A percentile compares a stretch with the other conserved stretches of the same genome.
Evolutionary conservation across 2,329 filamentous ascomycete species (phyloP).

Genomic region (Sclerotinia sclerotiorum): DNA sequence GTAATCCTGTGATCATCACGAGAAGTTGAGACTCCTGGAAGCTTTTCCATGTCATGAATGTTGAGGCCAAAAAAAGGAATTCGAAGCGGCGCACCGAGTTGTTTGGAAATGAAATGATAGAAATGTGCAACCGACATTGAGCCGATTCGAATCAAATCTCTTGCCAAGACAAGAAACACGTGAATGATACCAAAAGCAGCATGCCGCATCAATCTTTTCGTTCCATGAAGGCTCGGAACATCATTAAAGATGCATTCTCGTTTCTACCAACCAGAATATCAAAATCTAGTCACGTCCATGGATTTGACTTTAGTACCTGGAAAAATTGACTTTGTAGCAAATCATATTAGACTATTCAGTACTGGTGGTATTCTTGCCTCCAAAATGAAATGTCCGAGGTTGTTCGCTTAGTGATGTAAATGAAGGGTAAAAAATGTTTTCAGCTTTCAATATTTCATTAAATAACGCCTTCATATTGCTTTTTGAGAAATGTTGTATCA

Average conservation of each 20-base stretch:
- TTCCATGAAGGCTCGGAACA: not conserved
- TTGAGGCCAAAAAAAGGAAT: not conserved
- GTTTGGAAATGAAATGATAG: not conserved
- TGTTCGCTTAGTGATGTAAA: not conserved
- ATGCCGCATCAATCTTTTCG: not conserved
- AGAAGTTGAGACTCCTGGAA: not conserved
- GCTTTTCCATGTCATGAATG: not conserved
- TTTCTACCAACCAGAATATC: not conserved
- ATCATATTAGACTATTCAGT: too few relatives aligned
- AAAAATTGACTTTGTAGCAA: too few relatives aligned
- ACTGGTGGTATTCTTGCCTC: not conserved
- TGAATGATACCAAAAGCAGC: not conserved
- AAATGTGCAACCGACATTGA: not conserved
- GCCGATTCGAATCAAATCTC: not conserved
- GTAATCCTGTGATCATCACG: not conserved
- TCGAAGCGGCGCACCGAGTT: not conserved
- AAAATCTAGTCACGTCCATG: not conserved
- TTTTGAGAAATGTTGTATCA: too few relatives aligned
- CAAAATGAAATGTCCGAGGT: not conserved
- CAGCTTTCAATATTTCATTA: not conserved
- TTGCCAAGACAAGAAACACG: conserved; percentile 6
- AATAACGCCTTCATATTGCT: fast-evolving
- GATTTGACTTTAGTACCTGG: too few relatives aligned
- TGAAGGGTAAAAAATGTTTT: not conserved
- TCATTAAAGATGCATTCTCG: not conserved